Evolutionary conservation across 2,329 filamentous ascomycete genomes (phyloP), one percentile per base, ranked within the genome.

Genomic region (Cordyceps militaris): DNA sequence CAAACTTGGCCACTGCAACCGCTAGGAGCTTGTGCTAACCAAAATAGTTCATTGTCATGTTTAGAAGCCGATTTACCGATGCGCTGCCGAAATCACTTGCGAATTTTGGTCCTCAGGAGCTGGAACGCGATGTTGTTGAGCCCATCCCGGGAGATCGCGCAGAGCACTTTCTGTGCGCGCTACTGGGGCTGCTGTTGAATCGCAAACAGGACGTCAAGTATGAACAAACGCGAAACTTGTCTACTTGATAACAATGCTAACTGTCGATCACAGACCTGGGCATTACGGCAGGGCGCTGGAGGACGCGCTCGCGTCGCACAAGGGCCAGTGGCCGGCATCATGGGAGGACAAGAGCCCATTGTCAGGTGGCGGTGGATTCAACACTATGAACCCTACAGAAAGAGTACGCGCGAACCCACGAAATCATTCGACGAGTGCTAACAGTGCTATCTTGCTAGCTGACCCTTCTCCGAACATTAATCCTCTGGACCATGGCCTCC

Each of bases 181-280:
- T 99, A 63, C 78, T 99, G 46, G 87, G 89, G 32, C 79, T 99
- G 65, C 83, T 97, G 57, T 79, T 99, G 67, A 99, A 99, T 73
- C 87, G 94, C 72, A 97, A 99, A 79, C 96, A 99, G 71, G 92
- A 96, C 75, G 89, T 97, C 70, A 96, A 99, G 94, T 97, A 83
- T 74, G 91, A 62, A 62, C 14, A 34, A 38, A 49, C 16, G 26
- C 30, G 43, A 46, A 14, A 28, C 1, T n/a, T 2, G 34, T 2
- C 11, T 32, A 19, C 30, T 19, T 30, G n/a, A 32, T 28, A 16
- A 30, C 13, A 24, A 32, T 14, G 23, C 52, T 53, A 32, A 55
- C 34, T 11, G 23, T 56, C 47, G 26, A 24, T 3, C 19, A 43
- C 64, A 99, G 94, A 73, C 85, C 89, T 65, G 92, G 91, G 53